These are phyloP conservation scores for Zygoascus bituminiphila DNA, from an alignment of 805 yeast species.

Conservation along the genomic window DNA sequence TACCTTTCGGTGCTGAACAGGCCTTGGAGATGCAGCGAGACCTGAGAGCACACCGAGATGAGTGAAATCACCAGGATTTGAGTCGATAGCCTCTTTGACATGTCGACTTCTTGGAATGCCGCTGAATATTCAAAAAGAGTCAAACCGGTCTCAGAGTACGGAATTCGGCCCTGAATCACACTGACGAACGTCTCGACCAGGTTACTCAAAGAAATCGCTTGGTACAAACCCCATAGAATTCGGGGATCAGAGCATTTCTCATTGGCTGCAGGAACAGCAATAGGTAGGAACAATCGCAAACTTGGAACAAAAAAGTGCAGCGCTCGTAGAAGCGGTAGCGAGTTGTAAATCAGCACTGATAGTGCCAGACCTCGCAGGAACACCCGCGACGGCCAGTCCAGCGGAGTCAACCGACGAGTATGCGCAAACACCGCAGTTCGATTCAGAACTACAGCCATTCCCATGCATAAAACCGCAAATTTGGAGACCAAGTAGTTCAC, in stretches of 20 bases:
- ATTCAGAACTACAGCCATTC: conserved; percentile 50
- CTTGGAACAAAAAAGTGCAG: conserved; percentile 19
- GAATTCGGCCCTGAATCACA: conserved; percentile 46
- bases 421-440: conserved; percentile 53
- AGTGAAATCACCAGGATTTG: conserved; percentile 46
- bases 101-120: conserved; percentile 65
- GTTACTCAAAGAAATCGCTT: conserved; percentile 51
- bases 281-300: conserved; percentile 6
- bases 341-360: conserved; percentile 28
- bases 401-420: conserved; percentile 34
- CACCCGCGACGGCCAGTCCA: conserved; percentile 29
- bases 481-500: conserved; percentile 22
- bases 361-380: conserved; percentile 35
- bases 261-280: background rate
- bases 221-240: conserved; percentile 50
- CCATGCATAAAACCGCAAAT: conserved; percentile 37
- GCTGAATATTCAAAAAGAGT: conserved; percentile 69
- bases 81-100: conserved; percentile 41
- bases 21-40: conserved; percentile 56
- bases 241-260: conserved; percentile 38
- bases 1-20: conserved; percentile 43
- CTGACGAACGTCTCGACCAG: conserved; percentile 59
- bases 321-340: conserved; percentile 31
- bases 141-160: conserved; percentile 57
- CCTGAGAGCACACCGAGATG: conserved; percentile 50